Evolutionary conservation across 2,329 filamentous ascomycete genomes (phyloP).

Genomic region (Colletotrichum incanum): DNA sequence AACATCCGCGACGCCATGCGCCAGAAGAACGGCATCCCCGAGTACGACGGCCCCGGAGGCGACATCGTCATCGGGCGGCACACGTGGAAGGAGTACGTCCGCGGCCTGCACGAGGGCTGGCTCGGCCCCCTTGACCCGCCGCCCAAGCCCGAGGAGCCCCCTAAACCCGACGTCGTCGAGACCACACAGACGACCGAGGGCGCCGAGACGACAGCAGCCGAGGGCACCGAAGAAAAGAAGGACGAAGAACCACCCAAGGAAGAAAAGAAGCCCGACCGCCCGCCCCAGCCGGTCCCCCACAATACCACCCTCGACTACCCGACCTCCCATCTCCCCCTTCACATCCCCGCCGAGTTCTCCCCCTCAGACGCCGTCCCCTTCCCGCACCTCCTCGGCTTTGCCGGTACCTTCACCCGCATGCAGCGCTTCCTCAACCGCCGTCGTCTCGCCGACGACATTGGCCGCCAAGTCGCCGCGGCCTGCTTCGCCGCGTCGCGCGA

Average conservation of each 20-base stretch:
- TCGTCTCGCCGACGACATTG: constrained; percentile 87
- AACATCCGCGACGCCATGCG: constrained; percentile 76
- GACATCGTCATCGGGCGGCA: constrained; percentile 93
- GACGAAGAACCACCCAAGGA: constrained; percentile 61
- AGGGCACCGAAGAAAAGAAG: constrained; percentile 45
- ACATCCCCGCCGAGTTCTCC: constrained; percentile 79
- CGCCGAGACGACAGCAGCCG: constrained; percentile 47
- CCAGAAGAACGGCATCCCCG: constrained; percentile 75
- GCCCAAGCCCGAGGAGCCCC: constrained; percentile 51
- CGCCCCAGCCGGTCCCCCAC: constrained; percentile 79
- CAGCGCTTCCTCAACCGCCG: constrained; percentile 91
- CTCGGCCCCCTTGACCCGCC: constrained; percentile 85
- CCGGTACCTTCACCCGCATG: constrained; percentile 88
- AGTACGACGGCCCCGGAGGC: constrained; percentile 82
- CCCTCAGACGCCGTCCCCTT: constrained; percentile 82
- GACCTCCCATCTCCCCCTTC: constrained; percentile 73
- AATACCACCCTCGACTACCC: constrained; percentile 82
- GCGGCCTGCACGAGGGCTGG: constrained; percentile 97
- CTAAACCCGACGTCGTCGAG: constrained; percentile 44
- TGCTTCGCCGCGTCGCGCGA: constrained; percentile 77
- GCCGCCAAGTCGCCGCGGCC: constrained; percentile 87
- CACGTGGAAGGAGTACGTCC: constrained; percentile 97
- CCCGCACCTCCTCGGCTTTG: constrained; percentile 93
- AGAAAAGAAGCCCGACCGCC: constrained; percentile 70
- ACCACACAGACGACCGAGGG: constrained; percentile 47